Evolutionary conservation across 163 green algal genomes (phyloP), one percentile per base, ranked within the genome.

Genomic region (Chloroidium sp.): DNA sequence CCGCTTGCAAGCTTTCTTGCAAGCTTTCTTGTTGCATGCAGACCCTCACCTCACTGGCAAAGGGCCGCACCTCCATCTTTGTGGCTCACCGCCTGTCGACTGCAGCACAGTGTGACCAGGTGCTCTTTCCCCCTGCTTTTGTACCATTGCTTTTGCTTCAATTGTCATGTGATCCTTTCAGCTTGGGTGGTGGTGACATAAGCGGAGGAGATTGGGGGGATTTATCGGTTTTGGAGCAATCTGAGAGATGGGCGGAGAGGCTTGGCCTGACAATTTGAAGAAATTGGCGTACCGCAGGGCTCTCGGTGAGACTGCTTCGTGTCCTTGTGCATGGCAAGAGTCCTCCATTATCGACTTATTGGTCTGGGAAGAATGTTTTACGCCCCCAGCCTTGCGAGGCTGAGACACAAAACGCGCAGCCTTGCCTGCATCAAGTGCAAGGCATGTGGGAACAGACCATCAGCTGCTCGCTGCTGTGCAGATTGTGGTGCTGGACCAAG

Each of bases 41-140:
- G 59, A 83, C 89, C 0, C 82, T 98, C 3, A 82, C 87, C 61
- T 81, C 82, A 61, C 87, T 98, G 62, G 90, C 92, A 0, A 74
- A 89, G 67, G 94, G 93, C 1, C 91, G 95, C 57, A 99, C 96
- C 3, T 92, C 88, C 76, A 88, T 99, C 61, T 93, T 98, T 80
- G 91, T 99, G 3, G 96, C 96, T 0, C 96, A 99, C 88, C 90
- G 96, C 13, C 91, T 99, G 59, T 94, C 89, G 75, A 99, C 96
- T 3, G 96, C 95, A 13, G 92, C 94, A 3, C 88, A 95, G 85
- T 98, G 93, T 76, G 92, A 97, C 80, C 87, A 83, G 62, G 77
- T 64, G 75, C 36, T 72, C 67, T 72, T 6, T 6, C 67, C 67
- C 10, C 6, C 67, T n/a, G 67, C 67, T 72, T 10, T 72, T 6